Base-by-base conservation (phyloP, 164 flowering plant genomes). In the Brasenia schreberi region DNA sequence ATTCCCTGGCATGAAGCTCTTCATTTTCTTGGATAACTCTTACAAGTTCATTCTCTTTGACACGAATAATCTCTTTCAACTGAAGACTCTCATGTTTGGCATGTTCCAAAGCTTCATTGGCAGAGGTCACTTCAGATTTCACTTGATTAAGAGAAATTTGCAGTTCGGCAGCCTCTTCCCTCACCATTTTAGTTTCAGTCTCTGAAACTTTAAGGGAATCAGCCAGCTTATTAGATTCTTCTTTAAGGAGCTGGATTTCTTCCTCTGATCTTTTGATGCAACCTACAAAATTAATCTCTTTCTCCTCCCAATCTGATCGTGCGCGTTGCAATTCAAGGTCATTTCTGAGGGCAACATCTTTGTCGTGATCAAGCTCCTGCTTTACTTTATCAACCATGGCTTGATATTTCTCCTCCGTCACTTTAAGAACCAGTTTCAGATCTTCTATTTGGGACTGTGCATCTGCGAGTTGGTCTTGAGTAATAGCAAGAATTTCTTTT, bases 351-450 rank as follows among this genome's bases (percentile, higher is more conserved):
- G 81, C 59, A 2, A 68, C 64, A 16, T 52, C 74, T 43, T 69
- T 76, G 49, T 87, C 86, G 71, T 70, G 68, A 71, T 73, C 83
- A 43, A 85, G 81, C 72, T 93, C 92, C 49, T 80, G 78, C 70
- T 81, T 87, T 33, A 87, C 82, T 70, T 87, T 87, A 69, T 83
- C 89, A 65, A 94, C 92, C 89, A 85, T 72, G 64, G 71, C 67
- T 67, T 86, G 85, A 42, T 89, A 88, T 71, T 85, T 91, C 73
- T 85, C 90, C 18, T 83, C 85, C 5, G 86, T 80, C 44, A 79
- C 84, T 79, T 84, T 79, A 71, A 86, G 61, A 49, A 81, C 85
- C 74, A 84, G 65, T 70, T 81, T 84, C 67, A 87, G 68, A 70
- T 85, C 85, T 71, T 88, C 96, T 11, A 91, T 74, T 68, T 87